Percentiles rank a stretch among this genome's conserved stretches.
Evolutionary conservation across 2,329 filamentous ascomycete genomes (phyloP).

Genomic region (Arthrobotrys musiformis): DNA sequence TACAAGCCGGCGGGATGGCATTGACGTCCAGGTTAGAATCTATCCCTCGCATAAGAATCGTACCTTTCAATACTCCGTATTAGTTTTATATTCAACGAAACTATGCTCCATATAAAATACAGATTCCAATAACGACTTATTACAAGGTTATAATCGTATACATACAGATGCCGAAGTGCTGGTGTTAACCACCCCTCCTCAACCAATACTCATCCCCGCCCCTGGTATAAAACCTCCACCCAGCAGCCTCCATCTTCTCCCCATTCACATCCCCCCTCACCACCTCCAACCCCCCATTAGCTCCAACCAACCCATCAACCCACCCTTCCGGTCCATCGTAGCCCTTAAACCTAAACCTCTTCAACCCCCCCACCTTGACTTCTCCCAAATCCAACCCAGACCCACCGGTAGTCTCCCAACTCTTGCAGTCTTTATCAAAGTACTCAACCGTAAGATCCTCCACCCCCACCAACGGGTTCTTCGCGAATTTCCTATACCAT

Average conservation of each 20-base stretch:
- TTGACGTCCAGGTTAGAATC: no score
- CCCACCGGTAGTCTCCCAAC: neutral
- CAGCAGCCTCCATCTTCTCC: neutral
- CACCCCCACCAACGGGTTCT: neutral
- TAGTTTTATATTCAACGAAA: no score
- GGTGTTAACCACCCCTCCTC: no score
- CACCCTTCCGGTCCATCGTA: neutral
- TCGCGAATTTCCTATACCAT: conserved; percentile 10
- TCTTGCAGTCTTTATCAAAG: neutral
- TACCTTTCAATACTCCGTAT: no score
- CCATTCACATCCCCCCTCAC: neutral
- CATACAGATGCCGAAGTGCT: no score
- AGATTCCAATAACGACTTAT: no score
- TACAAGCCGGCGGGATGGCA: no score
- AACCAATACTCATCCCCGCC: conserved; percentile 5
- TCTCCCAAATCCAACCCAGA: neutral
- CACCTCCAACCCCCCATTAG: neutral
- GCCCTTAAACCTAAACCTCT: neutral
- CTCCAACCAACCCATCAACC: neutral
- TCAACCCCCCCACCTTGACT: neutral
- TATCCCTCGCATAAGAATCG: no score
- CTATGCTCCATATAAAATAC: no score
- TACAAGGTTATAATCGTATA: no score
- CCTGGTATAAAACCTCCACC: neutral
- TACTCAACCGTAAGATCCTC: conserved; percentile 7